These are phyloP conservation scores for Thamnidium elegans DNA, from an alignment of 192 early-diverging fungal species.

Conservation along the genomic window DNA sequence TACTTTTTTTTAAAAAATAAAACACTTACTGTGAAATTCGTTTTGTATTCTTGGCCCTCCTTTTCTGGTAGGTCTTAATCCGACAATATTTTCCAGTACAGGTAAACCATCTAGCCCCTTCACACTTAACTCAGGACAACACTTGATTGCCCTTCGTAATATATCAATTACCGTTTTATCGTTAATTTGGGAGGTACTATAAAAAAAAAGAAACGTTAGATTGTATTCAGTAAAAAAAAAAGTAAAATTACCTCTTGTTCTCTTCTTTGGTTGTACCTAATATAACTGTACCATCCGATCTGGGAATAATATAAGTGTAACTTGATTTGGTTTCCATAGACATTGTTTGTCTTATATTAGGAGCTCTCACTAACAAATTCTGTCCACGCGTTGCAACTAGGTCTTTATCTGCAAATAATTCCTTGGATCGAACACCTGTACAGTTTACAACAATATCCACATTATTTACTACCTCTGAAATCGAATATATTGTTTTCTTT, in stretches of 20 bases:
- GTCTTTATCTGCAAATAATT: slow-evolving; percentile 54
- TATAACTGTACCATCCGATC: slow-evolving; percentile 71
- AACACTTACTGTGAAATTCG: slow-evolving; percentile 42
- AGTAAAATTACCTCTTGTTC: slow-evolving; percentile 39
- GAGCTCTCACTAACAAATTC: slow-evolving; percentile 69
- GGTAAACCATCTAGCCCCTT: slow-evolving; percentile 35
- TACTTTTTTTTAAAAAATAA: not conserved
- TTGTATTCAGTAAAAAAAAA: not conserved
- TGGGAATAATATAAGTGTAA: slow-evolving; percentile 76
- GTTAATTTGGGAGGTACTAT: slow-evolving; percentile 28
- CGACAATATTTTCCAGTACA: slow-evolving; percentile 49
- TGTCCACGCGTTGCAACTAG: slow-evolving; percentile 76
- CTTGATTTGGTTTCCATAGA: slow-evolving; percentile 34
- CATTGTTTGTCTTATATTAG: slow-evolving; percentile 64
- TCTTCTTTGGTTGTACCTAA: slow-evolving; percentile 68
- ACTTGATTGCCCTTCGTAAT: slow-evolving; percentile 38
- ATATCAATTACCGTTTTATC: slow-evolving; percentile 32
- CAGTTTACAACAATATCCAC: slow-evolving; percentile 70
- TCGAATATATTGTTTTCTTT: slow-evolving; percentile 35
- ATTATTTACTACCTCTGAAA: slow-evolving; percentile 43
- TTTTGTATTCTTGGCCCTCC: slow-evolving; percentile 54
- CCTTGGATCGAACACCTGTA: slow-evolving; percentile 63
- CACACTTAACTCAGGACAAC: slow-evolving; percentile 46
- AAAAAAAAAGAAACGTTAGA: slow-evolving; percentile 1
- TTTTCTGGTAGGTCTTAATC: slow-evolving; percentile 48